phyloP scores from a whole-genome alignment of 2,329 filamentous ascomycete genomes.

The Verticillium zaregamsianum region DNA sequence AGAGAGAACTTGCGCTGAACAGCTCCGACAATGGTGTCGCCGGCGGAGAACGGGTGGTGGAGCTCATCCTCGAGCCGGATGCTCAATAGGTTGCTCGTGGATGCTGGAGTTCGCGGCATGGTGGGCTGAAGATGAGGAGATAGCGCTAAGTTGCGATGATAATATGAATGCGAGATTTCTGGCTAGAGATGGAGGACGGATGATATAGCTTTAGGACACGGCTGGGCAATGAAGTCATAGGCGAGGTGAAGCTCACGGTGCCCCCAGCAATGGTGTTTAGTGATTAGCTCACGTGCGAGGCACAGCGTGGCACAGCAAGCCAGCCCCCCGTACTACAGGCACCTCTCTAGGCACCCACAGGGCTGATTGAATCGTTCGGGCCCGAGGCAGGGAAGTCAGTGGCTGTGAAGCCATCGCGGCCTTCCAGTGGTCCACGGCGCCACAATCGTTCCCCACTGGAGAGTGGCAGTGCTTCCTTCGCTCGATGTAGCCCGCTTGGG shows the following conservation, averaged over 20 bases:
- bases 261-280: background rate
- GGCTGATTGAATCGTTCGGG: too few relatives aligned
- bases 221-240: background rate
- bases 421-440: too few relatives aligned
- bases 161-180: background rate
- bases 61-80: background rate
- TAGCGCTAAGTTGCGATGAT: background rate
- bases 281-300: background rate
- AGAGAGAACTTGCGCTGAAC: conserved; percentile 15
- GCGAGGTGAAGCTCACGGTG: background rate
- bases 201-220: background rate
- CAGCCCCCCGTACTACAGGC: too few relatives aligned
- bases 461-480: background rate
- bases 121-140: background rate
- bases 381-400: too few relatives aligned
- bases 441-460: too few relatives aligned
- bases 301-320: background rate
- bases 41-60: conserved; percentile 9
- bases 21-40: conserved; percentile 21
- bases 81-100: background rate
- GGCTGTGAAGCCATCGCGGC: too few relatives aligned
- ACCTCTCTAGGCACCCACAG: too few relatives aligned
- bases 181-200: background rate
- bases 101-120: background rate
- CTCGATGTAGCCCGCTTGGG: background rate